phyloP scores from a whole-genome alignment of 345 rosid species.

The Erucastrum elatum region DNA sequence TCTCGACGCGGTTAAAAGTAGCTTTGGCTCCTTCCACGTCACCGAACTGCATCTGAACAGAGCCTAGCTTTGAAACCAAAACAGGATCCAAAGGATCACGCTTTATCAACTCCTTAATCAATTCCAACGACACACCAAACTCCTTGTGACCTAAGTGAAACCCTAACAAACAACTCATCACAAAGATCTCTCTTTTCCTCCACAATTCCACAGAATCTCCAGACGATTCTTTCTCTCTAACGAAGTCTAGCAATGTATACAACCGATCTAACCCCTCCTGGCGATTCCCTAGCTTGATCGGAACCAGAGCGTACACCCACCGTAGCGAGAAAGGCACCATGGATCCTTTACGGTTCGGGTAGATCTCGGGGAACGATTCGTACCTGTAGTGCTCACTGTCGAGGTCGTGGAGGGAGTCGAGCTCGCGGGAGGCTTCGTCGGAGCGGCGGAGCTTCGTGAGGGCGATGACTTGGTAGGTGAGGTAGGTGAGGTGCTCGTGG shows the following conservation, averaged over 20 bases:
- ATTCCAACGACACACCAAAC: slow-evolving; percentile 62
- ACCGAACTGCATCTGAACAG: slow-evolving; percentile 89
- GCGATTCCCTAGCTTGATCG: slow-evolving; percentile 60
- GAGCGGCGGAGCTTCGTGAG: slow-evolving; percentile 81
- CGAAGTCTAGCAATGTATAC: slow-evolving; percentile 67
- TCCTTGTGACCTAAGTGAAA: slow-evolving; percentile 75
- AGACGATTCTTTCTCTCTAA: slow-evolving; percentile 36
- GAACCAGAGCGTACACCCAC: slow-evolving; percentile 76
- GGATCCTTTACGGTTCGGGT: slow-evolving; percentile 72
- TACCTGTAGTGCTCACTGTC: slow-evolving; percentile 65
- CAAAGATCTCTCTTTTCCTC: slow-evolving; percentile 68
- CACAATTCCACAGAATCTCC: slow-evolving; percentile 52
- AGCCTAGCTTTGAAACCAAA: slow-evolving; percentile 75
- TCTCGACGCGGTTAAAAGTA: slow-evolving; percentile 60
- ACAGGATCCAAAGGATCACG: slow-evolving; percentile 56
- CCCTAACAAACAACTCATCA: slow-evolving; percentile 65
- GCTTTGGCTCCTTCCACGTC: slow-evolving; percentile 74
- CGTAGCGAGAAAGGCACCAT: slow-evolving; percentile 92
- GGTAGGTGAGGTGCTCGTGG: slow-evolving; percentile 85
- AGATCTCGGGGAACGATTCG: slow-evolving; percentile 71
- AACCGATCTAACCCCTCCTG: slow-evolving; percentile 75
- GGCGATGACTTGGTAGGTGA: slow-evolving; percentile 76
- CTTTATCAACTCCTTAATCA: slow-evolving; percentile 53
- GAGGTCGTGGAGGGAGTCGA: slow-evolving; percentile 83
- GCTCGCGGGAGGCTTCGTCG: slow-evolving; percentile 70